Conservation (phyloP, 2,329 filamentous ascomycete genomes). For the Cryphonectria carpinicola region DNA sequence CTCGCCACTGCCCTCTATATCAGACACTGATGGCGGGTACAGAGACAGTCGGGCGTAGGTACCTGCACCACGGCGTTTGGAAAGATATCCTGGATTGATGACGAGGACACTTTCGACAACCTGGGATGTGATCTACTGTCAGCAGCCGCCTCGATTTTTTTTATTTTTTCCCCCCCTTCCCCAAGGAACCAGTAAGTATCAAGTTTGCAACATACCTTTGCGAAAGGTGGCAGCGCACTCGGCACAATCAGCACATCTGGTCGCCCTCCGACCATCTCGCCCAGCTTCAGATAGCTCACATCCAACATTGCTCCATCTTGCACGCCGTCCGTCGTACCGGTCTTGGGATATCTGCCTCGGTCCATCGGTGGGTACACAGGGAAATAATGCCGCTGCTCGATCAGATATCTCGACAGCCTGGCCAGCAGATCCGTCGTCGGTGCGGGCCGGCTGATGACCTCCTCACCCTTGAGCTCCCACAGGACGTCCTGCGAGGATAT, state of each 20-base stretch:
- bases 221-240: slow-evolving; percentile 82
- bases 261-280: slow-evolving; percentile 84
- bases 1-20: slow-evolving; percentile 59
- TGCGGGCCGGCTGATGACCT: slow-evolving; percentile 63
- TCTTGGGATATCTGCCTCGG: slow-evolving; percentile 67
- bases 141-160: slow-evolving; percentile 14
- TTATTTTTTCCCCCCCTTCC: background rate
- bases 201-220: slow-evolving; percentile 66
- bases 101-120: slow-evolving; percentile 88
- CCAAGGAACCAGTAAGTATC: background rate
- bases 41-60: slow-evolving; percentile 84
- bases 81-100: slow-evolving; percentile 87
- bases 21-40: slow-evolving; percentile 63
- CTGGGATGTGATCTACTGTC: slow-evolving; percentile 48
- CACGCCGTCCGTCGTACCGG: slow-evolving; percentile 60
- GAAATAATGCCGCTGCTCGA: slow-evolving; percentile 90
- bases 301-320: slow-evolving; percentile 81
- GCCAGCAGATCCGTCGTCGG: slow-evolving; percentile 65
- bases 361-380: slow-evolving; percentile 84
- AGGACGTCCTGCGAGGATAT: slow-evolving; percentile 84
- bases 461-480: slow-evolving; percentile 78
- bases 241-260: slow-evolving; percentile 86
- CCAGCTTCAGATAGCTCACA: slow-evolving; percentile 80
- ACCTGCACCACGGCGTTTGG: slow-evolving; percentile 81
- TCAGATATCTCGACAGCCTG: slow-evolving; percentile 74